Evolutionary conservation across 2,329 filamentous ascomycete species (phyloP).

Genomic region (Exophiala bonariae): DNA sequence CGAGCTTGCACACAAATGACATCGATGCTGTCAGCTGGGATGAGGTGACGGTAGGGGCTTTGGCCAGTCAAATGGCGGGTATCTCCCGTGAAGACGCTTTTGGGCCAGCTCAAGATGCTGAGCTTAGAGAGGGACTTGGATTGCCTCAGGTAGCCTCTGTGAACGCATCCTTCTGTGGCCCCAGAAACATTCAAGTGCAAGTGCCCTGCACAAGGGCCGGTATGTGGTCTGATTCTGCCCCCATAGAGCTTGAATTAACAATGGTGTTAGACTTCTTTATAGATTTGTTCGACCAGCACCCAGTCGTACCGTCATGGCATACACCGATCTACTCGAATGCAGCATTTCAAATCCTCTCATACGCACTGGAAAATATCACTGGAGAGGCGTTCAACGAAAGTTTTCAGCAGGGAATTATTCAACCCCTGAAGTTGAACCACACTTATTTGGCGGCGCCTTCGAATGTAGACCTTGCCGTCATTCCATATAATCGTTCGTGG

Average conservation of each 20-base stretch:
- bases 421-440: constrained; percentile 39
- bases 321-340: constrained; percentile 38
- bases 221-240: background rate
- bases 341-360: constrained; percentile 36
- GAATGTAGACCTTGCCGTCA: constrained; percentile 31
- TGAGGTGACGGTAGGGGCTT: constrained; percentile 46
- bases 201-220: background rate
- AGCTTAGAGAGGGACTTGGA: background rate
- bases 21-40: constrained; percentile 42
- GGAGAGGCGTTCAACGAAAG: constrained; percentile 36
- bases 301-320: constrained; percentile 10
- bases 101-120: background rate
- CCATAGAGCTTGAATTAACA: no score
- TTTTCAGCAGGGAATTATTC: constrained; percentile 21
- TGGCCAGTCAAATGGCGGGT: constrained; percentile 44
- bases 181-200: background rate
- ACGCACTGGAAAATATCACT: constrained; percentile 41
- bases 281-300: background rate
- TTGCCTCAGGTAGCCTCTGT: background rate
- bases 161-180: background rate
- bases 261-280: constrained; percentile 5
- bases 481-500: constrained; percentile 35
- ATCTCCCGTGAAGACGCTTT: background rate
- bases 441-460: constrained; percentile 34
- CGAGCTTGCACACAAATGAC: constrained; percentile 20